These are phyloP conservation scores for Phialophora chinensis DNA, from an alignment of 2,329 filamentous ascomycete species.

Conservation along the genomic window DNA sequence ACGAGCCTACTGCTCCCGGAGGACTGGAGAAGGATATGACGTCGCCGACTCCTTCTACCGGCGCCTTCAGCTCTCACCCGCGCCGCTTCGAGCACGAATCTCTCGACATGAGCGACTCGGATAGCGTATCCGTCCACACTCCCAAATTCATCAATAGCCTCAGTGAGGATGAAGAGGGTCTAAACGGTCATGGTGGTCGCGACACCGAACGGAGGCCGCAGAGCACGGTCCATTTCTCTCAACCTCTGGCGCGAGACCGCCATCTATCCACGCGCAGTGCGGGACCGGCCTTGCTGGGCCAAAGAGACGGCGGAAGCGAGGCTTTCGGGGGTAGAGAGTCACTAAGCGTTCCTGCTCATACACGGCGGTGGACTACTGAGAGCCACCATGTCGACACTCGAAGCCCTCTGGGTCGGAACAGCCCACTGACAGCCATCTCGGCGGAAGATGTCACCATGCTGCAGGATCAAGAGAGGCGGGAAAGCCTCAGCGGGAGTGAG, in stretches of 20 bases:
- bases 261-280: constrained; percentile 10
- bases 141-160: constrained; percentile 31
- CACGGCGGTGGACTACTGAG: constrained; percentile 13
- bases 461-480: constrained; percentile 6
- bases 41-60: constrained; percentile 24
- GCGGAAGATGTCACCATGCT: constrained; percentile 17
- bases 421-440: constrained; percentile 30
- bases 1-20: constrained; percentile 63
- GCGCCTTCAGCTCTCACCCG: constrained; percentile 14
- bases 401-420: constrained; percentile 34
- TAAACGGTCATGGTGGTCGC: constrained; percentile 1
- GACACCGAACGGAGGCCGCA: constrained; percentile 1
- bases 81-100: constrained; percentile 33
- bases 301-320: constrained; percentile 4
- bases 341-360: not conserved
- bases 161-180: constrained; percentile 21
- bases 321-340: not conserved
- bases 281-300: not conserved
- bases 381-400: constrained; percentile 16
- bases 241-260: not conserved
- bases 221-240: constrained; percentile 5
- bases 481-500: not conserved
- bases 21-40: constrained; percentile 47
- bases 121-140: constrained; percentile 38
- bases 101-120: constrained; percentile 38